Base-by-base conservation (phyloP, 129 eudicot species). In the Arctium lappa region DNA sequence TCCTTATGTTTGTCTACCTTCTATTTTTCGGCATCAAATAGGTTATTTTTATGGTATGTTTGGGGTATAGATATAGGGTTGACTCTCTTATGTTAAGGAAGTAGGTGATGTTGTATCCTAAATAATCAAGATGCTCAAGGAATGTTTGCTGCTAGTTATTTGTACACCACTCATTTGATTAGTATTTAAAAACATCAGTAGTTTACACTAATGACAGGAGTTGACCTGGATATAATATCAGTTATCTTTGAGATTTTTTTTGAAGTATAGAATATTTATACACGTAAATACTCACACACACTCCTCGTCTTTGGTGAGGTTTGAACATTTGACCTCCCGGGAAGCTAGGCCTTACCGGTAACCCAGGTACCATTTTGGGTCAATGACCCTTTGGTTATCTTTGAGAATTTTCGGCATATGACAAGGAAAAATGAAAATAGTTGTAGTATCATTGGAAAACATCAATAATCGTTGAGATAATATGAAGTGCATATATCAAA, bases 51-150 rank as follows among this genome's bases (percentile, higher is more conserved):
- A 65, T 78, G 39, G 73, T 40, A 38, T 68, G 27, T 5, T 62
- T 37, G 81, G 72, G 10, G 18, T 63, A 63, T 34, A 60, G 27
- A 62, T 78, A n/a, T 34, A 37, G 48, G 16, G 33, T 77, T 36
- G 73, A 44, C 46, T 76, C 27, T 22, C 27, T 76, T 33, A 8
- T 56, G 65, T 53, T 53, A 53, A 3, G 65, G 65, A 53, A 53
- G 65, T 53, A 53, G 65, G 65, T 53, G 65, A 53, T 3, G 27
- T 44, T 8, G 50, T 56, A 56, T 56, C 65, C 18, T 56, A 56
- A 56, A 56, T 56, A 56, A 56, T 77, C 36, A n/a, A 60, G 33
- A 38, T 37, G 18, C 73, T 77, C 53, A 77, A 77, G 81, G 72
- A 62, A 77, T 77, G 22, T 62, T 77, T 77, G 73, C 36, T 56